A percentile compares a stretch with the other conserved stretches of the same genome.
Evolutionary conservation across 2,329 filamentous ascomycete genomes (phyloP).

Genomic region (Claviceps humidiphila): DNA sequence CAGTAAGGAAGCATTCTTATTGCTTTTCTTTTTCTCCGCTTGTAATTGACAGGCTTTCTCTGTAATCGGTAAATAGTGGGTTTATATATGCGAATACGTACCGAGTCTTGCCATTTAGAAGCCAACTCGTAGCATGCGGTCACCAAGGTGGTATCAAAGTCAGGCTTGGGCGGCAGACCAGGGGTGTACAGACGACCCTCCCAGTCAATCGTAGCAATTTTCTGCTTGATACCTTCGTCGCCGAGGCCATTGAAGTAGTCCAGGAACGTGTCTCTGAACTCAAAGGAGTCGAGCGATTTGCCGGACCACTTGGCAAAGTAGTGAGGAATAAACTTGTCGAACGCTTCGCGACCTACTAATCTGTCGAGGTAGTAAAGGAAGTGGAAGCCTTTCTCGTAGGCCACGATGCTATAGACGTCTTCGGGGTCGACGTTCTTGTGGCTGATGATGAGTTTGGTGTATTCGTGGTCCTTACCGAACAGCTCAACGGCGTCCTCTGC

Average conservation of each 20-base stretch:
- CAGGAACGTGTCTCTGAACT: slow-evolving; percentile 81
- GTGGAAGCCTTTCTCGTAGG: slow-evolving; percentile 94
- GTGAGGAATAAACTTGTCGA: slow-evolving; percentile 89
- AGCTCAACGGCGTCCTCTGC: slow-evolving; percentile 62
- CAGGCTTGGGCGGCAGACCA: slow-evolving; percentile 77
- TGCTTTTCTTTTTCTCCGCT: too few relatives aligned
- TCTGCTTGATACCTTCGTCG: slow-evolving; percentile 49
- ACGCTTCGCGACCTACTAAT: slow-evolving; percentile 70
- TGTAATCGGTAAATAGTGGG: too few relatives aligned
- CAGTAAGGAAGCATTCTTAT: slow-evolving; percentile 1
- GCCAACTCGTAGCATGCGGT: slow-evolving; percentile 76
- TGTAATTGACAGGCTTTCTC: too few relatives aligned
- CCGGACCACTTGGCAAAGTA: slow-evolving; percentile 79
- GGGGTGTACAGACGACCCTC: slow-evolving; percentile 79
- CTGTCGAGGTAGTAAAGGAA: slow-evolving; percentile 87
- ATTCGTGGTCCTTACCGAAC: slow-evolving; percentile 75
- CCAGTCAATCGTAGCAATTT: slow-evolving; percentile 71
- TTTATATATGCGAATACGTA: slow-evolving; percentile 17
- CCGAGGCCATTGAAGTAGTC: slow-evolving; percentile 62
- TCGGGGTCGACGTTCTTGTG: slow-evolving; percentile 88
- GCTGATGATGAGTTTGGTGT: slow-evolving; percentile 80
- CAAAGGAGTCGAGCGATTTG: slow-evolving; percentile 83
- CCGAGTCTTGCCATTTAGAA: slow-evolving; percentile 60
- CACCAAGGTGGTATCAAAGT: slow-evolving; percentile 79
- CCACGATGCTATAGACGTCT: slow-evolving; percentile 83